Evolutionary conservation across 805 yeast genomes (phyloP).

Genomic region (Starmerella asiatica): DNA sequence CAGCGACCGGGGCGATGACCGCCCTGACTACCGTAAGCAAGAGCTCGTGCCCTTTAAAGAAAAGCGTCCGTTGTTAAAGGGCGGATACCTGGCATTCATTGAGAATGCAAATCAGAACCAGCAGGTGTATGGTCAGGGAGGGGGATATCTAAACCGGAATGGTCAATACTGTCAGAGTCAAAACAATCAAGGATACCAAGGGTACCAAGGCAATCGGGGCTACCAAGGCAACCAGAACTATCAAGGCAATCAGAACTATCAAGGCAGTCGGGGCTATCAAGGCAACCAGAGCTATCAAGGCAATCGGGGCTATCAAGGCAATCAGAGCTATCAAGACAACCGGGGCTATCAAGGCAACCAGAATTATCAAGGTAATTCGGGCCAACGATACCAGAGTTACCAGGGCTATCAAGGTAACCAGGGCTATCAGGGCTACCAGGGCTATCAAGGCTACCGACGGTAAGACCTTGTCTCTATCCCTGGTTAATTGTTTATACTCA

Average conservation of each 20-base stretch:
- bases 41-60: slow-evolving; percentile 18
- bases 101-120: slow-evolving; percentile 18
- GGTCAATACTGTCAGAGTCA: slow-evolving; percentile 12
- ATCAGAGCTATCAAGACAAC: slow-evolving; percentile 10
- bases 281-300: slow-evolving; percentile 12
- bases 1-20: slow-evolving; percentile 24
- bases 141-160: neutral
- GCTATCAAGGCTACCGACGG: slow-evolving; percentile 18
- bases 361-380: slow-evolving; percentile 24
- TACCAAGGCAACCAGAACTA: slow-evolving; percentile 12
- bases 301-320: slow-evolving; percentile 13
- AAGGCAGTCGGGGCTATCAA: slow-evolving; percentile 6
- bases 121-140: neutral
- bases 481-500: too few relatives aligned
- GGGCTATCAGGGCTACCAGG: slow-evolving; percentile 5
- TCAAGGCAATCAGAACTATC: slow-evolving; percentile 12
- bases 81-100: slow-evolving; percentile 19
- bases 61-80: slow-evolving; percentile 14
- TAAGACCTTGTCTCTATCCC: too few relatives aligned
- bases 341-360: slow-evolving; percentile 15
- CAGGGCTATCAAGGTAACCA: slow-evolving; percentile 11
- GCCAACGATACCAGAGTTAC: too few relatives aligned
- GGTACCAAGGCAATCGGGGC: slow-evolving; percentile 7
- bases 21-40: slow-evolving; percentile 20
- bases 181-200: slow-evolving; percentile 5